These are phyloP conservation scores for Cornus kousa DNA, from an alignment of 148 eudicot species.

Conservation along the genomic window DNA sequence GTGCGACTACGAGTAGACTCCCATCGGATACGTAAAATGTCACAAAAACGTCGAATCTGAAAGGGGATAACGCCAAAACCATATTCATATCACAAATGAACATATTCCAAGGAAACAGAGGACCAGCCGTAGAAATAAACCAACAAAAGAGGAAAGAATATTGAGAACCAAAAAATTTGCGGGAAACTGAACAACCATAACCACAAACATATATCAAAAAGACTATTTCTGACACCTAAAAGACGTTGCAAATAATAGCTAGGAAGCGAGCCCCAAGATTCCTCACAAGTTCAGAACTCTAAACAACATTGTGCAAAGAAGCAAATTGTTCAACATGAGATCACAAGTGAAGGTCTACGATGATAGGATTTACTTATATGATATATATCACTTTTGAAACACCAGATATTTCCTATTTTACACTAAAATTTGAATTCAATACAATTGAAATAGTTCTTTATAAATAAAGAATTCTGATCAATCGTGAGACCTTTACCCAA, in stretches of 20 bases:
- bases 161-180: not conserved
- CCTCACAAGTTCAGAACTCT: not conserved
- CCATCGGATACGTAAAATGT: conserved; percentile 84
- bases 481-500: too few species aligned
- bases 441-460: not conserved
- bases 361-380: not conserved
- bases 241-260: not conserved
- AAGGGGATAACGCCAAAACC: conserved; percentile 3
- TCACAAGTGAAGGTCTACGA: too few species aligned
- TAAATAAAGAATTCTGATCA: not conserved
- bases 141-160: not conserved
- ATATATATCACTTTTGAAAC: not conserved
- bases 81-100: not conserved
- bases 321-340: not conserved
- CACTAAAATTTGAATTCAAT: not conserved
- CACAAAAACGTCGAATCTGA: conserved; percentile 68
- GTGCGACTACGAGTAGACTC: conserved; percentile 91
- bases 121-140: not conserved
- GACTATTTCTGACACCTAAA: not conserved
- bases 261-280: not conserved
- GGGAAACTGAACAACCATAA: not conserved
- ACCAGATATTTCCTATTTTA: not conserved
- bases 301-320: not conserved
- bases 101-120: not conserved
- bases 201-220: not conserved